A percentile compares a stretch with the other conserved stretches of the same genome.
These are phyloP conservation scores for Prunus armeniaca DNA, from an alignment of 306 rosid species.

Conservation along the genomic window DNA sequence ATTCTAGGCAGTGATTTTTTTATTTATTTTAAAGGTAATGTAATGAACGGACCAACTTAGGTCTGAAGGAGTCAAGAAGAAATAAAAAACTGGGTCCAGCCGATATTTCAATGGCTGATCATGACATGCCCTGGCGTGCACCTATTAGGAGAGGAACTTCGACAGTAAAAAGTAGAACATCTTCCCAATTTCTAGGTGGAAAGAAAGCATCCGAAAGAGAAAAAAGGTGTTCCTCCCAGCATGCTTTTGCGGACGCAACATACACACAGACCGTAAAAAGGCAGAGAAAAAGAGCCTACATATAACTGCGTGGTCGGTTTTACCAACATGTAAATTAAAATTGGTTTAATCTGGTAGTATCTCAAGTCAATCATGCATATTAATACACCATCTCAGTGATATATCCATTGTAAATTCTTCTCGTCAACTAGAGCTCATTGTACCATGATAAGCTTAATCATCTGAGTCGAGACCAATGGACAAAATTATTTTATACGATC, in stretches of 20 bases:
- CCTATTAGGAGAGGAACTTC: not conserved
- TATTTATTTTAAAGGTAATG: not conserved
- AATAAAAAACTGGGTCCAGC: conserved; percentile 2
- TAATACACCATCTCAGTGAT: fast-evolving
- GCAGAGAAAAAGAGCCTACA: not conserved
- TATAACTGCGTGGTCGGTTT: not conserved
- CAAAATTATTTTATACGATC: too few relatives aligned
- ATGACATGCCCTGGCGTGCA: conserved; percentile 5
- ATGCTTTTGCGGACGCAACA: not conserved
- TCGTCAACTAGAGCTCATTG: not conserved
- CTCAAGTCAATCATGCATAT: too few relatives aligned
- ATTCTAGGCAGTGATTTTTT: not conserved
- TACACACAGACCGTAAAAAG: not conserved
- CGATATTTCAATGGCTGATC: not conserved
- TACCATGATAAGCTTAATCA: not conserved
- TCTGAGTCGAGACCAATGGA: not conserved
- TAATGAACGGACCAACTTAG: not conserved
- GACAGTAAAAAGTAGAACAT: not conserved
- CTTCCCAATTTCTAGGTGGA: not conserved
- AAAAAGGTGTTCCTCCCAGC: not conserved
- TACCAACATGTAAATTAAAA: too few relatives aligned
- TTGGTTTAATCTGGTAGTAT: too few relatives aligned
- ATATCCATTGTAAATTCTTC: not conserved
- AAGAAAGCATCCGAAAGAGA: not conserved
- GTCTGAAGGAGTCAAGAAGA: conserved; percentile 1